A percentile compares a stretch with the other conserved stretches of the same genome.
Conservation (phyloP, 208 protist genomes). For the Crithidia thermophila region DNA sequence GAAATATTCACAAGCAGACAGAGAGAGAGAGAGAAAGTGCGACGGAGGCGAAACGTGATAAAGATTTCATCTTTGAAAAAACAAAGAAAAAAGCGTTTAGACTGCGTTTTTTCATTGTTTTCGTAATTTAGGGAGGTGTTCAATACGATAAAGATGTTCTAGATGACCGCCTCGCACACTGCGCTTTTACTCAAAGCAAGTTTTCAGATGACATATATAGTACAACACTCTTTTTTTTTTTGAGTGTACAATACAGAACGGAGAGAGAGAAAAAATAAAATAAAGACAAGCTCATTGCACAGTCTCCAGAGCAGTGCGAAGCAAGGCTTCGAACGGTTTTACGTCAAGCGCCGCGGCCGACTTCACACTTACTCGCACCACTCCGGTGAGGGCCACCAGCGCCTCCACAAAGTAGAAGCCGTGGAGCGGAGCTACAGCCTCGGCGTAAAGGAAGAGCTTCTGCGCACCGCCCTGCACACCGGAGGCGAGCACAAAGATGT, state of each 20-base stretch:
- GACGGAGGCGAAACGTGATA: no score
- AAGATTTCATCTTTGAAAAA: no score
- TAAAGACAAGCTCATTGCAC: no score
- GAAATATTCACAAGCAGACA: no score
- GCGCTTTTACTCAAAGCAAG: no score
- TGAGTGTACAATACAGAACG: neutral
- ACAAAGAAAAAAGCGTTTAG: neutral
- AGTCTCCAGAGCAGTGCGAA: neutral
- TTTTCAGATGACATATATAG: no score
- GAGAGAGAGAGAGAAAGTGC: neutral
- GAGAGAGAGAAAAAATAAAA: neutral
- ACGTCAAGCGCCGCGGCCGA: neutral
- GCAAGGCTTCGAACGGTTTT: neutral
- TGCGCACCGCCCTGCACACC: constrained; percentile 38
- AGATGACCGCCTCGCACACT: no score
- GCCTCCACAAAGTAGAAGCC: constrained; percentile 46
- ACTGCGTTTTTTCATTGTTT: no score
- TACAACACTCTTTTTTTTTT: neutral
- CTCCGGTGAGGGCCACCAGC: constrained; percentile 26
- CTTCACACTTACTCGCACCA: constrained; percentile 49
- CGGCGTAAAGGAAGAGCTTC: constrained; percentile 60
- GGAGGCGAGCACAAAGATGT: constrained; percentile 62
- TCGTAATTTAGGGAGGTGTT: no score
- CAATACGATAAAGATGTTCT: no score
- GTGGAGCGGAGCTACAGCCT: constrained; percentile 15